Percentiles rank a stretch among this genome's conserved stretches.
These are phyloP conservation scores for Raffaelea arxii DNA, from an alignment of 2,329 filamentous ascomycete genomes.

Conservation along the genomic window DNA sequence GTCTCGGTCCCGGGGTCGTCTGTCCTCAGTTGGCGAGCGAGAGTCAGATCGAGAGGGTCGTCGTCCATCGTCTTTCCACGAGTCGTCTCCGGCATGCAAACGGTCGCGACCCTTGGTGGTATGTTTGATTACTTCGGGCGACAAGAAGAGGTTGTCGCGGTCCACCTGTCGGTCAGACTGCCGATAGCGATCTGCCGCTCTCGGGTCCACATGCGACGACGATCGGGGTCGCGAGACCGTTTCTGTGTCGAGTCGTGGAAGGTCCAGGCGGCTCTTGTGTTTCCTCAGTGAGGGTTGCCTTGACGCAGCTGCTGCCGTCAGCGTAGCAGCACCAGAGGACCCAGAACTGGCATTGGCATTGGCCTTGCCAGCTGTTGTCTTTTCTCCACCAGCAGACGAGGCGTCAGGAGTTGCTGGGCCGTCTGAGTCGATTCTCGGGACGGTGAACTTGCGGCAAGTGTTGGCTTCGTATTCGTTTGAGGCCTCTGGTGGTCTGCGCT, in stretches of 20 bases:
- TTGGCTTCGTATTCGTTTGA: constrained; percentile 28
- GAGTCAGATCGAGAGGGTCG: too few relatives aligned
- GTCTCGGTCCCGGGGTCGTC: constrained; percentile 1
- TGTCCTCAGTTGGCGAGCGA: constrained; percentile 3
- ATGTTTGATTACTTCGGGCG: constrained; percentile 32
- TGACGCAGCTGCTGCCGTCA: constrained; percentile 3
- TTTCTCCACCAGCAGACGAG: neutral
- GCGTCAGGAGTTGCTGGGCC: constrained; percentile 3
- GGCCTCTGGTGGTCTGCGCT: neutral
- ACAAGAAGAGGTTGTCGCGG: constrained; percentile 25
- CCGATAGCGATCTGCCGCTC: constrained; percentile 20
- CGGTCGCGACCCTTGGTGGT: constrained; percentile 32
- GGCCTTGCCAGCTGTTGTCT: neutral
- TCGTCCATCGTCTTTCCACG: too few relatives aligned
- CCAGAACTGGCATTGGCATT: too few relatives aligned
- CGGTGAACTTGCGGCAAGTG: constrained; percentile 28
- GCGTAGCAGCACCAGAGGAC: neutral
- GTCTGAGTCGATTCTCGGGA: constrained; percentile 16
- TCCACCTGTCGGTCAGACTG: constrained; percentile 16
- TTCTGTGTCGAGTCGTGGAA: constrained; percentile 36
- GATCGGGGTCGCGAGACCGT: constrained; percentile 24
- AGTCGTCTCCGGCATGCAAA: too few relatives aligned
- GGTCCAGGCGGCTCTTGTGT: constrained; percentile 27
- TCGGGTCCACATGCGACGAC: constrained; percentile 17
- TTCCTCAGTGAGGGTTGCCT: constrained; percentile 13